A percentile compares a stretch with the other conserved stretches of the same genome.
Evolutionary conservation across 768 basidiomycete species (phyloP).

Genomic region (Cystofilobasidium macerans): DNA sequence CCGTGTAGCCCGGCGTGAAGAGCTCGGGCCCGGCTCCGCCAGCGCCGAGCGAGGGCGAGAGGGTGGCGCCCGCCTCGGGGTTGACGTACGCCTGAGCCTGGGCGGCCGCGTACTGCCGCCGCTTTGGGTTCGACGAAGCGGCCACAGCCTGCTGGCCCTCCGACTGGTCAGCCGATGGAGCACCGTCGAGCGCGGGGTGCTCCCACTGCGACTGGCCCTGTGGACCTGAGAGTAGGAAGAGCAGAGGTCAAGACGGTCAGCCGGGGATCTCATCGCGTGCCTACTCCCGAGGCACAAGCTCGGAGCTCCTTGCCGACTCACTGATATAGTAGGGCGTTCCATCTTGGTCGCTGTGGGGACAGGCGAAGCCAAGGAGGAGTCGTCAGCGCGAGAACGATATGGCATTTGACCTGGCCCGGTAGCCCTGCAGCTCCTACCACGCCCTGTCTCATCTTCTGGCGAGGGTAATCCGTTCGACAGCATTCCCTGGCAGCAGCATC

Average conservation of each 20-base stretch:
- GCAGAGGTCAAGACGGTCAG: too few species aligned
- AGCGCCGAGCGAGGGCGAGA: constrained; percentile 15
- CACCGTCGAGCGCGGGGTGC: constrained; percentile 45
- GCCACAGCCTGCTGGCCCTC: constrained; percentile 38
- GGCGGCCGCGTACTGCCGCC: constrained; percentile 82
- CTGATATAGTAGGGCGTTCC: constrained; percentile 26
- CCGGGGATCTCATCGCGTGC: too few species aligned
- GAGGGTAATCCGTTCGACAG: too few species aligned
- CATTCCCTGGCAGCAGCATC: too few species aligned
- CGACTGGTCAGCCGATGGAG: constrained; percentile 24
- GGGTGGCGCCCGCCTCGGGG: constrained; percentile 26
- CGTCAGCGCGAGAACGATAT: neutral
- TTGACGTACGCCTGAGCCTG: constrained; percentile 80
- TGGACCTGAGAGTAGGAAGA: constrained; percentile 50
- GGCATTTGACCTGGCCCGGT: neutral
- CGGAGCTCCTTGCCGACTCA: too few species aligned
- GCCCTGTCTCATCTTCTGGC: neutral
- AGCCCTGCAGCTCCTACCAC: neutral
- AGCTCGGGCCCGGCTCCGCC: constrained; percentile 49
- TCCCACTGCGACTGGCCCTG: constrained; percentile 80
- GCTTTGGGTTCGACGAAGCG: constrained; percentile 48
- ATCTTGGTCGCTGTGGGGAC: constrained; percentile 15
- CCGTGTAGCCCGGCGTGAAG: constrained; percentile 72
- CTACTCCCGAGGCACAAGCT: neutral
- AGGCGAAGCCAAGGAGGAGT: neutral